Conservation (phyloP, 2,329 filamentous ascomycete genomes). For the Gaeumannomyces sp. region DNA sequence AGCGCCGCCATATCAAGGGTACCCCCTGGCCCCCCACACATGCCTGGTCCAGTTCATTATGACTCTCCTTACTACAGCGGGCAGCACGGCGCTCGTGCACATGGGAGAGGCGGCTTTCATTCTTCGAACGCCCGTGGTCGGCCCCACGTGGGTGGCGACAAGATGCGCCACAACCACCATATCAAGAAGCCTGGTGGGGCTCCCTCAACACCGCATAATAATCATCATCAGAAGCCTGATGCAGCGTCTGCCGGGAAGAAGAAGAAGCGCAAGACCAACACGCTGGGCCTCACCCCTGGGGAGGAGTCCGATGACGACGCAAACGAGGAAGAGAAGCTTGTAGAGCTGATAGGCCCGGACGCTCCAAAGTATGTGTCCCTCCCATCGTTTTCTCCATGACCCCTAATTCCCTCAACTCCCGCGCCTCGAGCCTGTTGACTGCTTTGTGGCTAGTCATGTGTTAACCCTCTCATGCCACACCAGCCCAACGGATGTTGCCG, state of each 20-base stretch:
- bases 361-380: constrained; percentile 43
- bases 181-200: constrained; percentile 27
- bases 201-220: constrained; percentile 20
- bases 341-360: constrained; percentile 48
- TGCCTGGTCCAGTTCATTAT: constrained; percentile 21
- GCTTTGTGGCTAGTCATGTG: neutral
- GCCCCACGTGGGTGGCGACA: constrained; percentile 31
- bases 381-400: neutral
- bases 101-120: constrained; percentile 34
- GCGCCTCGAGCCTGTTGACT: neutral
- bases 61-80: constrained; percentile 22
- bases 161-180: constrained; percentile 24
- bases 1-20: constrained; percentile 28
- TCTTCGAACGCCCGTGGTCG: constrained; percentile 23
- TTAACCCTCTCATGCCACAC: constrained; percentile 9
- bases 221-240: constrained; percentile 46
- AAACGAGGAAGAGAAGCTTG: constrained; percentile 61
- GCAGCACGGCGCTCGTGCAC: constrained; percentile 29
- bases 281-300: constrained; percentile 63
- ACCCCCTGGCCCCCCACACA: constrained; percentile 28
- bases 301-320: constrained; percentile 61
- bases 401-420: too few species aligned
- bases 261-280: constrained; percentile 67
- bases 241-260: constrained; percentile 49
- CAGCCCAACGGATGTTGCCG: constrained; percentile 63